These are phyloP conservation scores for Lithospermum erythrorhizon DNA, from an alignment of 257 asterid species.

Conservation along the genomic window DNA sequence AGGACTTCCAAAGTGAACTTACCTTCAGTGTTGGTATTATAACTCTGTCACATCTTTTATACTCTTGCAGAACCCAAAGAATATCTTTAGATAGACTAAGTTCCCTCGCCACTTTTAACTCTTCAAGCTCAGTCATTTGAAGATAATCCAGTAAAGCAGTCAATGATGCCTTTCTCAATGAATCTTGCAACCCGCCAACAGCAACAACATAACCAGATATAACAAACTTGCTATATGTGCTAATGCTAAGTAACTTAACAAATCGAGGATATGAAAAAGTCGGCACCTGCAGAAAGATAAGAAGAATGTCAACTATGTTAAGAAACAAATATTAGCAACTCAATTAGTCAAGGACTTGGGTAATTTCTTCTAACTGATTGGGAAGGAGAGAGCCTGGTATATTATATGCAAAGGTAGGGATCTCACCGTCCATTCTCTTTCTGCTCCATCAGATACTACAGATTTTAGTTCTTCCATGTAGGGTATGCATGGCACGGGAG, in stretches of 20 bases:
- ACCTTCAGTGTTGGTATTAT: conserved; percentile 80
- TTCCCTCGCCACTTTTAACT: conserved; percentile 30
- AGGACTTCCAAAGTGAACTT: conserved; percentile 4
- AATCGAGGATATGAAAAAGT: conserved; percentile 65
- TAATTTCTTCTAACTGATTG: conserved; percentile 1
- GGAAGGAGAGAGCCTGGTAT: not conserved
- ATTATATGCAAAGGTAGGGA: not conserved
- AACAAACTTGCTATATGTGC: conserved; percentile 64
- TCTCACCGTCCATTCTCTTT: conserved; percentile 76
- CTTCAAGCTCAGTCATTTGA: conserved; percentile 36
- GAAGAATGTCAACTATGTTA: conserved; percentile 13
- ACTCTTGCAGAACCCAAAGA: conserved; percentile 71
- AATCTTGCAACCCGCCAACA: conserved; percentile 87
- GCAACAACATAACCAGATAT: conserved; percentile 80
- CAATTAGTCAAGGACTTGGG: not conserved
- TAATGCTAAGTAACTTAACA: conserved; percentile 57
- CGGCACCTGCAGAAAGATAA: conserved; percentile 55
- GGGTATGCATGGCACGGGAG: conserved; percentile 55
- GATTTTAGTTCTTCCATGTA: conserved; percentile 49
- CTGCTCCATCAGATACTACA: conserved; percentile 49
- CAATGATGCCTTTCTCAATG: conserved; percentile 67
- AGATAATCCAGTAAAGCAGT: conserved; percentile 67
- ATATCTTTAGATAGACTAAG: conserved; percentile 50
- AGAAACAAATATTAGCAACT: conserved; percentile 7
- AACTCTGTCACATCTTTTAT: conserved; percentile 71